These are phyloP conservation scores for Leucaena leucocephala DNA, from an alignment of 306 rosid species.

Conservation along the genomic window DNA sequence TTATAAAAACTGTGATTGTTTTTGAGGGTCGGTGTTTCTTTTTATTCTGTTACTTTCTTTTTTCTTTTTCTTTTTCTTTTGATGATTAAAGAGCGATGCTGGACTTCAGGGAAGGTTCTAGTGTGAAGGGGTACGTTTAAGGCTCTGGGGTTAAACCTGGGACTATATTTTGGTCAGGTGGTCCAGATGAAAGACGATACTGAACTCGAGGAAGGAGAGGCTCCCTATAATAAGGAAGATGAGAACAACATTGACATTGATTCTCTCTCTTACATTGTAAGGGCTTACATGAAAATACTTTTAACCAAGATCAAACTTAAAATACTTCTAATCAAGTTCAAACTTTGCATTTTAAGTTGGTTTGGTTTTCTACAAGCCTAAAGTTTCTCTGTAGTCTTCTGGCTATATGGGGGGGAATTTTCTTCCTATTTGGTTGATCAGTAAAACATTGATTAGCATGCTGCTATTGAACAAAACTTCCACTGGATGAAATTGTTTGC, in stretches of 20 bases:
- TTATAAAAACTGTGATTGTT: slow-evolving; percentile 38
- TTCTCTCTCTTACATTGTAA: slow-evolving; percentile 79
- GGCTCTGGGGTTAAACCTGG: slow-evolving; percentile 49
- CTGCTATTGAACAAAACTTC: background rate
- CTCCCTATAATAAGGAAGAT: slow-evolving; percentile 59
- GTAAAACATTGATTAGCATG: slow-evolving; percentile 18
- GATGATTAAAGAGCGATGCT: slow-evolving; percentile 62
- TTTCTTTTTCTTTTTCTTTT: background rate
- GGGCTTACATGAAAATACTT: slow-evolving; percentile 45
- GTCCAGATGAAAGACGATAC: slow-evolving; percentile 52
- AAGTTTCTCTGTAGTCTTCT: slow-evolving; percentile 4
- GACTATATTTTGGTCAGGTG: slow-evolving; percentile 41
- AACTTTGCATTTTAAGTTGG: slow-evolving; percentile 32
- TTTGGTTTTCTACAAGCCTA: slow-evolving; percentile 15
- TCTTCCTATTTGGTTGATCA: slow-evolving; percentile 26
- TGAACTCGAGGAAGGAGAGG: slow-evolving; percentile 83
- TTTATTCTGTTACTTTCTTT: background rate
- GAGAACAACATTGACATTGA: slow-evolving; percentile 58
- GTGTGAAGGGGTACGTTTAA: slow-evolving; percentile 49
- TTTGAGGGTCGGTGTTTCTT: slow-evolving; percentile 47
- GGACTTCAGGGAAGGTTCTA: slow-evolving; percentile 70
- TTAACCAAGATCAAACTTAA: slow-evolving; percentile 25
- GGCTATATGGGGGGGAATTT: background rate
- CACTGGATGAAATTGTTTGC: slow-evolving; percentile 27
- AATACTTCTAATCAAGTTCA: slow-evolving; percentile 28